Conservation (phyloP, 768 basidiomycete genomes). For the Lactarius hatsudake region DNA sequence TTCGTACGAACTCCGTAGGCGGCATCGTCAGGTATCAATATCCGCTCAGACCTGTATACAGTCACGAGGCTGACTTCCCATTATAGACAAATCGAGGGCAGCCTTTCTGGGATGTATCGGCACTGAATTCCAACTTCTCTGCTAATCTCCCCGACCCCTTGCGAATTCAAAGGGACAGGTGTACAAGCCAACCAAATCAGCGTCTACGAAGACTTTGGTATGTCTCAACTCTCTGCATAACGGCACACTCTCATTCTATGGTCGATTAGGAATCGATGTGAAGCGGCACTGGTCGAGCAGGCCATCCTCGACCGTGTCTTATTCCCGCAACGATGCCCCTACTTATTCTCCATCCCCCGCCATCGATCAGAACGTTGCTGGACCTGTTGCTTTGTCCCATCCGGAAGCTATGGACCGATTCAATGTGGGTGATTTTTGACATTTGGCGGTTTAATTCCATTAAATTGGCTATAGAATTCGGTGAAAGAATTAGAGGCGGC, state of each 20-base stretch:
- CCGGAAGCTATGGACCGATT: conserved; percentile 91
- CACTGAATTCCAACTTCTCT: conserved; percentile 66
- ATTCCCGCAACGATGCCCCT: conserved; percentile 47
- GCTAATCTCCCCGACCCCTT: conserved; percentile 82
- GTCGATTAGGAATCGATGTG: conserved; percentile 47
- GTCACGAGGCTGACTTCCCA: neutral
- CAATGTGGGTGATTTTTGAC: conserved; percentile 45
- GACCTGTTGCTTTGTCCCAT: conserved; percentile 52
- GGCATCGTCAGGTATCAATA: conserved; percentile 74
- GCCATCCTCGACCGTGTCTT: conserved; percentile 69
- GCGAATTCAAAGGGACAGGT: conserved; percentile 81
- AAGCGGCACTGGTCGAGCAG: conserved; percentile 59
- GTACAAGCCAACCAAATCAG: conserved; percentile 76
- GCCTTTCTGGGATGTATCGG: conserved; percentile 87
- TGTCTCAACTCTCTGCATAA: neutral
- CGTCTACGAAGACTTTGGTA: conserved; percentile 96
- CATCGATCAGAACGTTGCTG: conserved; percentile 48
- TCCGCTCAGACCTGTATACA: neutral
- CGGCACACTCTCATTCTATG: neutral
- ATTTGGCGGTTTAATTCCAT: neutral
- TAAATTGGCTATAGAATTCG: conserved; percentile 36
- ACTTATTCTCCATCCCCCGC: conserved; percentile 62
- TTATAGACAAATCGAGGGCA: conserved; percentile 60
- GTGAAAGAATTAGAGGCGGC: conserved; percentile 75
- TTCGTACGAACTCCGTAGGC: conserved; percentile 80